Percentiles rank a stretch among this genome's conserved stretches.
phyloP scores from a whole-genome alignment of 768 basidiomycete genomes.

The Naganishia vaughanmartiniae region DNA sequence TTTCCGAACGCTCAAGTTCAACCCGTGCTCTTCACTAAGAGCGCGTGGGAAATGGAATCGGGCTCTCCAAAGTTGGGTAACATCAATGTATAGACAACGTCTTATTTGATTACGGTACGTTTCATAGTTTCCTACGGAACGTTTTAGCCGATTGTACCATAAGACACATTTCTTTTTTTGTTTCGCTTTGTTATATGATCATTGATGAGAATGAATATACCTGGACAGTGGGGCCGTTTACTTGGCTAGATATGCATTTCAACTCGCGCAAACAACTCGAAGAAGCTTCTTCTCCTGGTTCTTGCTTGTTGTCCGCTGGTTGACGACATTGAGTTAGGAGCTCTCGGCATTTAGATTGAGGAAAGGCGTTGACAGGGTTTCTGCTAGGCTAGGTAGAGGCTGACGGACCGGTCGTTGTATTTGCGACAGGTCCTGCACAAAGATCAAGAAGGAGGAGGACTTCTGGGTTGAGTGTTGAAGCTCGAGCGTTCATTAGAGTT shows the following conservation, averaged over 20 bases:
- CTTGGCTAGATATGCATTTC: not conserved
- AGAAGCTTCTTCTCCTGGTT: too few relatives aligned
- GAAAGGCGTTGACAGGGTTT: too few relatives aligned
- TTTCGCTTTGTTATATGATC: not conserved
- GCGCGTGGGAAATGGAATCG: conserved; percentile 6
- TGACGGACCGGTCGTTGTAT: too few relatives aligned
- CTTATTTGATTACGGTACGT: conserved; percentile 32
- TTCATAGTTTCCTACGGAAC: conserved; percentile 5
- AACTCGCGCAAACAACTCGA: too few relatives aligned
- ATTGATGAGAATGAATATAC: not conserved
- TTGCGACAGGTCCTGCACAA: too few relatives aligned
- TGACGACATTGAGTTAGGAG: too few relatives aligned
- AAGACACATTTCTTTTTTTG: conserved; percentile 23
- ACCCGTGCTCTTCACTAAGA: not conserved
- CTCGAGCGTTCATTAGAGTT: not conserved
- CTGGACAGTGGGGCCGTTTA: not conserved
- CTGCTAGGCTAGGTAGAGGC: too few relatives aligned
- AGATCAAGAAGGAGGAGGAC: too few relatives aligned
- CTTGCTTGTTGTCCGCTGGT: too few relatives aligned
- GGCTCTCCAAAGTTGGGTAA: conserved; percentile 22
- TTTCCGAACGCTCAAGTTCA: conserved; percentile 10
- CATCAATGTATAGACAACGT: conserved; percentile 20
- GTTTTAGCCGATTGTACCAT: conserved; percentile 33
- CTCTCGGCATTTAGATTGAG: too few relatives aligned
- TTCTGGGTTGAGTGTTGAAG: not conserved